phyloP scores from a whole-genome alignment of 2,329 filamentous ascomycete species.

The Pyrenochaeta sp. region DNA sequence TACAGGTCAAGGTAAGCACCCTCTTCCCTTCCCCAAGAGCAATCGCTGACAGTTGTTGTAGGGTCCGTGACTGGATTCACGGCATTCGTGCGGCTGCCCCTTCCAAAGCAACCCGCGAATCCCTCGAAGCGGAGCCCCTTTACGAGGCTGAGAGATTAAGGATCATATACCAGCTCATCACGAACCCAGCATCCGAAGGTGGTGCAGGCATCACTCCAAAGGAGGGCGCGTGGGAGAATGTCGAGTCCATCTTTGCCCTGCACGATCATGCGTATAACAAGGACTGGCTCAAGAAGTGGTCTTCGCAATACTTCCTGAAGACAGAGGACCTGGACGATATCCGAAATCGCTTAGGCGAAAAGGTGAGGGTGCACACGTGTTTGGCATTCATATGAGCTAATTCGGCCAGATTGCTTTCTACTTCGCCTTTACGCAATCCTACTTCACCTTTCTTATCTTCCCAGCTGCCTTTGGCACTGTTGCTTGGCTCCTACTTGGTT shows the following conservation, averaged over 20 bases:
- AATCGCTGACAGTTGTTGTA: slow-evolving; percentile 39
- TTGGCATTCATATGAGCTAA: slow-evolving; percentile 21
- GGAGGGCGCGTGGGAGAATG: slow-evolving; percentile 59
- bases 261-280: slow-evolving; percentile 63
- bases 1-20: slow-evolving; percentile 74
- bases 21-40: background rate
- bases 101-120: slow-evolving; percentile 72
- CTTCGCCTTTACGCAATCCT: slow-evolving; percentile 91
- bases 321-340: slow-evolving; percentile 61
- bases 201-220: slow-evolving; percentile 62
- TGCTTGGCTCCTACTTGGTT: slow-evolving; percentile 82
- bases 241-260: slow-evolving; percentile 59
- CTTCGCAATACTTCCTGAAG: slow-evolving; percentile 55
- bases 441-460: slow-evolving; percentile 85
- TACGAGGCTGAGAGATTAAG: slow-evolving; percentile 88
- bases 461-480: slow-evolving; percentile 80
- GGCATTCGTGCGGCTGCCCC: slow-evolving; percentile 83
- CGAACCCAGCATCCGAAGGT: slow-evolving; percentile 57
- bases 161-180: slow-evolving; percentile 81
- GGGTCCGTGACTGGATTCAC: slow-evolving; percentile 93
- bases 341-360: slow-evolving; percentile 59
- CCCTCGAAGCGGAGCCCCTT: slow-evolving; percentile 77
- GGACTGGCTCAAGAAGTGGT: slow-evolving; percentile 63
- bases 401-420: slow-evolving; percentile 79
- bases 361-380: slow-evolving; percentile 34